Evolutionary conservation across 2,329 filamentous ascomycete species (phyloP).

Genomic region (Beauveria sp.): DNA sequence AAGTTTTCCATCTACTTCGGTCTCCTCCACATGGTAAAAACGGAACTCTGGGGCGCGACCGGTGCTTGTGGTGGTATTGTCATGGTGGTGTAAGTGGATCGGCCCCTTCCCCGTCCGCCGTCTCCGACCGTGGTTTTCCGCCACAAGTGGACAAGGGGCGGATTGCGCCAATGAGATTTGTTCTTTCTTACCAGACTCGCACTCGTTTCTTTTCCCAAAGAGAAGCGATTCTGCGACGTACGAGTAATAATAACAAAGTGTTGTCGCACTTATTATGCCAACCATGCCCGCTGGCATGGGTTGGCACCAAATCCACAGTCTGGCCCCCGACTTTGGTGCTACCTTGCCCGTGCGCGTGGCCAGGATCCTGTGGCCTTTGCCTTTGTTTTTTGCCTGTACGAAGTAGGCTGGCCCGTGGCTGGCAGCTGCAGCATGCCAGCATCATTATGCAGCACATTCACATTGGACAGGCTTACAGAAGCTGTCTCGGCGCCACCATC

Average conservation of each 20-base stretch:
- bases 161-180: not conserved
- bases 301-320: not conserved
- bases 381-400: too few relatives aligned
- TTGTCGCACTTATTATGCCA: not conserved
- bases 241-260: not conserved
- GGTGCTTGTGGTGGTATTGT: not conserved
- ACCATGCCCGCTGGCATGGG: too few relatives aligned
- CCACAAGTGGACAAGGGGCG: not conserved
- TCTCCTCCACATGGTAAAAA: not conserved
- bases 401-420: too few relatives aligned
- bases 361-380: not conserved
- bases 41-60: too few relatives aligned
- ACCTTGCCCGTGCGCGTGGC: not conserved
- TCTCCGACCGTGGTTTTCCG: not conserved
- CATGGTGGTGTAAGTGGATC: slow-evolving; percentile 1
- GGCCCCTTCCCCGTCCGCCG: not conserved
- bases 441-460: not conserved
- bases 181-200: not conserved
- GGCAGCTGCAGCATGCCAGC: not conserved
- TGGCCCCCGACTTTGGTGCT: not conserved
- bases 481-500: not conserved
- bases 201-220: not conserved
- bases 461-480: not conserved
- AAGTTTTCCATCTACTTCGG: not conserved
- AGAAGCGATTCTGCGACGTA: not conserved